These are phyloP conservation scores for Hyphopichia buzzinii DNA, from an alignment of 1,139 yeast species.

Conservation along the genomic window DNA sequence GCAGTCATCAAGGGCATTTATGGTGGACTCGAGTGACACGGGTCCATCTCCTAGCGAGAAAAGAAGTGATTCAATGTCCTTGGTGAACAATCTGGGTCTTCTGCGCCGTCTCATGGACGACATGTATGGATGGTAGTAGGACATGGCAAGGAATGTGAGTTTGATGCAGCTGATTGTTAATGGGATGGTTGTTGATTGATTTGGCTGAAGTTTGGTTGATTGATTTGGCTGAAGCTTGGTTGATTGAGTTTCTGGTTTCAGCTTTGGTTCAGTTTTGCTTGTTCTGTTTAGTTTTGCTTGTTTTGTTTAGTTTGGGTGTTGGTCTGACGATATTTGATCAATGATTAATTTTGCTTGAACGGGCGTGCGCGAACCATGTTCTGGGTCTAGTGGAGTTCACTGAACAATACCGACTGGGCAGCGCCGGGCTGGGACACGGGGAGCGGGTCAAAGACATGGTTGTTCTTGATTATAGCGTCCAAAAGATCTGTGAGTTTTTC, in stretches of 20 bases:
- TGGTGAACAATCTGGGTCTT: conserved; percentile 50
- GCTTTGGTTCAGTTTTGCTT: no score
- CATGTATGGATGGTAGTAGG: not conserved
- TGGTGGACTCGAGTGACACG: conserved; percentile 73
- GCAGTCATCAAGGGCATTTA: conserved; percentile 80
- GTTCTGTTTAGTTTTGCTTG: no score
- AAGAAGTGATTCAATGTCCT: conserved; percentile 69
- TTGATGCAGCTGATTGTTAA: no score
- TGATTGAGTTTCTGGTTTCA: no score
- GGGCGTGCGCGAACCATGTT: no score
- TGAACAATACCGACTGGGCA: not conserved
- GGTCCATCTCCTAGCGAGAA: conserved; percentile 88
- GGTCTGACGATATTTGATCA: no score
- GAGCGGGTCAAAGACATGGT: conserved; percentile 1
- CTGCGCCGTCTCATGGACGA: conserved; percentile 19
- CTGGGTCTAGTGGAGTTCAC: not conserved
- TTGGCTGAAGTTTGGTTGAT: no score
- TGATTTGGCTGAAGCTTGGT: no score
- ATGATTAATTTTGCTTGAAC: no score
- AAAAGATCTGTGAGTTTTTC: not conserved
- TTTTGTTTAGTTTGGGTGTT: no score
- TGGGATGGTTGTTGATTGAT: no score
- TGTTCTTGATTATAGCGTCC: not conserved
- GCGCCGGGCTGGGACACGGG: not conserved
- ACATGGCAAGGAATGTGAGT: no score